phyloP scores from a whole-genome alignment of 2,329 filamentous ascomycete genomes.

The Bimuria novae-zelandiae region DNA sequence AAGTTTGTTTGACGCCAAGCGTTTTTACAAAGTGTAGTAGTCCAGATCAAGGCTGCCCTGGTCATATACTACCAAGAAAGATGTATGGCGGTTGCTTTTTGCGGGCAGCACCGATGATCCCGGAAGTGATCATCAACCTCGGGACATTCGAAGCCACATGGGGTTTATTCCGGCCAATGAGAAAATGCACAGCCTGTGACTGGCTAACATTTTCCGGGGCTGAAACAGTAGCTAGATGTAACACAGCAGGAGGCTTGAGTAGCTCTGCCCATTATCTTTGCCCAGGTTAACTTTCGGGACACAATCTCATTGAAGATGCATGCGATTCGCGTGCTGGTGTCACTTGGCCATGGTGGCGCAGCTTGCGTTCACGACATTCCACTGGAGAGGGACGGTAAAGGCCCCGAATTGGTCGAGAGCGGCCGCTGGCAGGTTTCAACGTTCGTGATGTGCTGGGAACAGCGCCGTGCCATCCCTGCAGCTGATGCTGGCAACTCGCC shows the following conservation, averaged over 20 bases:
- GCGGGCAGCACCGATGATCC: no score
- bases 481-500: neutral
- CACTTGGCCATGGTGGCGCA: neutral
- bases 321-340: neutral
- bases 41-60: no score
- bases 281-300: no score
- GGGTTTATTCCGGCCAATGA: neutral
- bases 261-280: no score
- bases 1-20: no score
- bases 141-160: no score
- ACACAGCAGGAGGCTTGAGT: neutral
- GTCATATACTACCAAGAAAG: no score
- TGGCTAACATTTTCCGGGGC: neutral
- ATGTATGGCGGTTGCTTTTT: no score
- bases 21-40: no score
- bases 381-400: no score
- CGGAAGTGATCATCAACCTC: no score
- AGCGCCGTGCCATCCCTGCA: constrained; percentile 1
- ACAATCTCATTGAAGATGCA: neutral
- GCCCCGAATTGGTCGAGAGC: neutral
- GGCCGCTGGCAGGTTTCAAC: neutral
- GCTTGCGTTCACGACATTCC: neutral
- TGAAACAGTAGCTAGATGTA: constrained; percentile 2
- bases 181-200: neutral
- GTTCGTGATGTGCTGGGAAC: neutral